Evolutionary conservation across 164 flowering plant species (phyloP), one percentile per base, ranked within the genome.

Genomic region (Nymphaea thermarum): DNA sequence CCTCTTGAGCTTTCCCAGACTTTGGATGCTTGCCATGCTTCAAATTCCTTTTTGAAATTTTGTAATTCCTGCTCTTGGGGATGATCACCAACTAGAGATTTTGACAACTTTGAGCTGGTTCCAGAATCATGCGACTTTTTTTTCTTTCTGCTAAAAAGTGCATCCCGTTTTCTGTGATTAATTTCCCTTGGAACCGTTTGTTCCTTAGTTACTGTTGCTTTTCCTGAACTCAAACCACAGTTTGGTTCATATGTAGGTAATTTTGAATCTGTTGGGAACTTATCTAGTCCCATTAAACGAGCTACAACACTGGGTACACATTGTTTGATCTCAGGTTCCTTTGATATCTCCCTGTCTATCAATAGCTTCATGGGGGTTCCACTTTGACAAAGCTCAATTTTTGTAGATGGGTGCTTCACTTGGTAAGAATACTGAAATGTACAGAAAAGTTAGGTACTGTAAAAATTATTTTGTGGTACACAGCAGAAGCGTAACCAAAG

Each of bases 31-130:
- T 88, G 97, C 91, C 92, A 95, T 73, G 96, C 96, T 82, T 86
- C 93, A 82, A 95, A 90, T 42, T 95, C 99, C 80, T 84, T 91
- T 83, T 91, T 95, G 74, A 95, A 95, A 76, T 87, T 89, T 75
- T 88, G 96, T 6, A 95, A 81, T 72, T 91, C 90, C 57, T 51
- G 57, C 14, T 51, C 57, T 51, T 51, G 57, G 57, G 57, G 57
- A 15, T 51, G 57, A 51, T 15, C 57, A 51, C 14, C 12, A 51
- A 51, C 57, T 51, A 51, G 57, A 51, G 57, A 51, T 15, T 51
- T 51, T 47, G 55, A 47, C 55, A 47, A 12, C 55, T 47, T 47
- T 51, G 57, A 51, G 14, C 57, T 51, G 57, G 57, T 51, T 15
- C 57, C 14, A 51, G 57, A 6, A 4, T 47, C 55, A 47, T 12